phyloP scores from a whole-genome alignment of 1,284 basidiomycete species.

The Meripilus lineatus region DNA sequence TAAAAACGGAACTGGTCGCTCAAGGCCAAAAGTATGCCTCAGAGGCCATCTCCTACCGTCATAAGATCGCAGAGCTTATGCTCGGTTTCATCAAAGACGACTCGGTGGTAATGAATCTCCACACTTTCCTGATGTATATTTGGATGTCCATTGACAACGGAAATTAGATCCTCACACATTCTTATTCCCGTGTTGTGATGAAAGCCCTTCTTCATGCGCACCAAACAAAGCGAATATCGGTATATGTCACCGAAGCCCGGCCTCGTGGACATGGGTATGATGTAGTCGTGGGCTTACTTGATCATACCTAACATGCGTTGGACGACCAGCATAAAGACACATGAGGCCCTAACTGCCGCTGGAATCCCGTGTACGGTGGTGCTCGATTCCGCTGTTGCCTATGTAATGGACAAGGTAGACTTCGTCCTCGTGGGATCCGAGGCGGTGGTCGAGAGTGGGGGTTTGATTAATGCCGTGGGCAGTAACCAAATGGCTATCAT shows the following conservation, averaged over 20 bases:
- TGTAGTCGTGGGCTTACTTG: constrained; percentile 2
- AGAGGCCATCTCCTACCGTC: constrained; percentile 82
- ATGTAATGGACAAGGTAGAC: constrained; percentile 91
- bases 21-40: constrained; percentile 75
- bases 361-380: constrained; percentile 95
- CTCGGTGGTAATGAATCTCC: constrained; percentile 62
- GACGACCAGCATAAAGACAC: constrained; percentile 81
- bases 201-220: constrained; percentile 88
- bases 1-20: constrained; percentile 77
- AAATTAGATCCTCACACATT: constrained; percentile 87
- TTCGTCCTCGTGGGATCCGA: constrained; percentile 96
- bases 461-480: constrained; percentile 85
- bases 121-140: constrained; percentile 1
- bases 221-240: constrained; percentile 88
- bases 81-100: constrained; percentile 94
- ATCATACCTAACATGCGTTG: constrained; percentile 9
- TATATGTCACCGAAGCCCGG: constrained; percentile 95
- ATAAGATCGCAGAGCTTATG: constrained; percentile 87
- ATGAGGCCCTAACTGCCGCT: constrained; percentile 74
- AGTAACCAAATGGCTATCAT: constrained; percentile 97
- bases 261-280: constrained; percentile 75
- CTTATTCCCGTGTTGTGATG: constrained; percentile 94
- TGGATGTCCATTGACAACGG: not conserved
- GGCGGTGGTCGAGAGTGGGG: constrained; percentile 94
- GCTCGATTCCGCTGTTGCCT: constrained; percentile 94